These are phyloP conservation scores for Bathelium albidoporum DNA, from an alignment of 495 filamentous ascomycete species.

Conservation along the genomic window DNA sequence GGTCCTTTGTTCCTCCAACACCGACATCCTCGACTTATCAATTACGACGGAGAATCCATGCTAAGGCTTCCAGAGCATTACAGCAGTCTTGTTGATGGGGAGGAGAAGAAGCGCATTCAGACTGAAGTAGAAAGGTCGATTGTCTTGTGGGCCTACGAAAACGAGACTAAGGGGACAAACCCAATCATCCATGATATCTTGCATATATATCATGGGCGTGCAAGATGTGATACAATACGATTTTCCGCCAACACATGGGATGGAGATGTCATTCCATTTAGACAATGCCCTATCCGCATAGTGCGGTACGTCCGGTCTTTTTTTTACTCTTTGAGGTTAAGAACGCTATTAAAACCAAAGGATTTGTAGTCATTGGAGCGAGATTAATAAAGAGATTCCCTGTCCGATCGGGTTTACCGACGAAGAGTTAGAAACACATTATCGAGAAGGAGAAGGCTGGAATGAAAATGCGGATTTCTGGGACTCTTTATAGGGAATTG, in stretches of 20 bases:
- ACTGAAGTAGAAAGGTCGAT: conserved; percentile 5
- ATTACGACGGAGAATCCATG: conserved; percentile 5
- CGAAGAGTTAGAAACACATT: conserved; percentile 22
- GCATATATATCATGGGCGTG: neutral
- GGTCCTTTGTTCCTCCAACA: conserved; percentile 5
- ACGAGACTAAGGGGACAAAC: neutral
- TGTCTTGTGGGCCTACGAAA: conserved; percentile 1
- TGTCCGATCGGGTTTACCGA: conserved; percentile 27
- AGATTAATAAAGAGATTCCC: conserved; percentile 22
- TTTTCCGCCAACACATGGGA: conserved; percentile 9
- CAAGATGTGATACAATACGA: neutral
- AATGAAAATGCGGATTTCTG: conserved; percentile 23
- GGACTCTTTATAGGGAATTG: conserved; percentile 15
- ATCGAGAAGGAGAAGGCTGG: conserved; percentile 21
- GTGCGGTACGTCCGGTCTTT: conserved; percentile 20
- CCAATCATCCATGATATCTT: conserved; percentile 7
- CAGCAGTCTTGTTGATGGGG: neutral
- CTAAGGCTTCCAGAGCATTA: conserved; percentile 4
- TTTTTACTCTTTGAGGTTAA: conserved; percentile 14
- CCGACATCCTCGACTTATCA: conserved; percentile 3
- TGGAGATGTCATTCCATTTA: conserved; percentile 7
- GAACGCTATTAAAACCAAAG: conserved; percentile 19
- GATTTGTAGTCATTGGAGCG: conserved; percentile 25
- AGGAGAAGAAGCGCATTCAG: conserved; percentile 3
- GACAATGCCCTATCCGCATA: conserved; percentile 7